Evolutionary conservation across 176 grass and related monocot genomes (phyloP), one percentile per base, ranked within the genome.

Genomic region (Triticum dicoccoides): DNA sequence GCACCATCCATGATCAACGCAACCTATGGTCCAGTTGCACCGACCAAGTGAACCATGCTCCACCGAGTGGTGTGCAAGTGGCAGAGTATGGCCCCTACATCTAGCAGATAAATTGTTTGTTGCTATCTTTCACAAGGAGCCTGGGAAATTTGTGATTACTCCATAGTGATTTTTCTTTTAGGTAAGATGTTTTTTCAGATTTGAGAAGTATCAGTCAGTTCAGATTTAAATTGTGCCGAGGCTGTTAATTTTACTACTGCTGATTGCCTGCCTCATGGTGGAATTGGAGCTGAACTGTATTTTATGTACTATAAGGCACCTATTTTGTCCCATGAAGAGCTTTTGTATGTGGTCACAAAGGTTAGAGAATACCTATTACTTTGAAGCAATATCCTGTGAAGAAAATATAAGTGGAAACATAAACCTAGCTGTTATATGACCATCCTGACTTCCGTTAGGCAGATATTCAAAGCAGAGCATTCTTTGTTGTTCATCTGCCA

Each of bases 251-350:
- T 38, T 38, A 7, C 37, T 38, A 1, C 6, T 38, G 37, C 37
- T 38, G 37, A 38, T 38, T 38, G 37, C 6, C 37, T 38, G 7
- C 37, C 37, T 38, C 6, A 0, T 38, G 37, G 37, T 38, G 37
- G 6, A 38, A 38, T 38, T 38, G 37, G 37, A 38, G 37, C 37
- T 38, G 6, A 8, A 38, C 37, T 38, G 37, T 38, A 38, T 38
- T 42, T 3, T 42, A 42, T 42, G 41, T 42, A 42, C 41, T 42
- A 9, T 42, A 42, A 42, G 41, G 41, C 41, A 44, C 81, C 92
- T 80, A 87, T 98, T 78, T 86, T 93, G 67, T 93, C 91, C 37
- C 93, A 95, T 80, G 95, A 98, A 82, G 93, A 98, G 52, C 92
- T 98, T 85, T 67, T 95, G 56, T 93, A 83, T 88, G 95, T 90